phyloP scores from a whole-genome alignment of 371 early-diverging fungal species.

The Modicella reniformis region DNA sequence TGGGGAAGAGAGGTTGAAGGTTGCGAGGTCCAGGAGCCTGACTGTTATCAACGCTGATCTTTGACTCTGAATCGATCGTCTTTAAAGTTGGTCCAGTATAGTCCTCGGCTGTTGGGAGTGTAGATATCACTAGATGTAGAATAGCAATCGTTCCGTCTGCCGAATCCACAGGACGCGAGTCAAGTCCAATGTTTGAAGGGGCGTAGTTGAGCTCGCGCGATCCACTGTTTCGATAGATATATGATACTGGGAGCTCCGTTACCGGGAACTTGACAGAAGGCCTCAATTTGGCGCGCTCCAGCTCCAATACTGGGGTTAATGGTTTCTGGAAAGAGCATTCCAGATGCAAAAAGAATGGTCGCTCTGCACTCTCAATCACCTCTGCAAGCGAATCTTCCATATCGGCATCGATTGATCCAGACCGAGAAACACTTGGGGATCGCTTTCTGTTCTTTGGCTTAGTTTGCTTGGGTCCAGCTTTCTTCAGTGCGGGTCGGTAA shows the following conservation, averaged over 20 bases:
- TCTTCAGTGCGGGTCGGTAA: conserved; percentile 71
- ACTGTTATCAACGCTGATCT: conserved; percentile 38
- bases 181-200: conserved; percentile 72
- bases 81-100: conserved; percentile 55
- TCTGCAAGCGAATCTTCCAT: conserved; percentile 63
- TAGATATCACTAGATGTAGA: conserved; percentile 72
- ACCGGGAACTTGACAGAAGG: conserved; percentile 63
- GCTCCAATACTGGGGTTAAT: conserved; percentile 41
- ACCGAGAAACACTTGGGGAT: conserved; percentile 50
- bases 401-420: conserved; percentile 55
- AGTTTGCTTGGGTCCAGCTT: conserved; percentile 53
- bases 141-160: conserved; percentile 77
- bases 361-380: conserved; percentile 67
- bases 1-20: conserved; percentile 54
- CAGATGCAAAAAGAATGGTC: conserved; percentile 71
- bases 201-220: conserved; percentile 61
- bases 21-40: conserved; percentile 43
- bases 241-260: conserved; percentile 63
- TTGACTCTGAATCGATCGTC: conserved; percentile 50
- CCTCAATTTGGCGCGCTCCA: conserved; percentile 48
- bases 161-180: conserved; percentile 73
- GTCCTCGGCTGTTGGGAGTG: conserved; percentile 63
- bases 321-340: conserved; percentile 74
- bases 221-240: conserved; percentile 47
- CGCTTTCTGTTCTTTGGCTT: conserved; percentile 39